Evolutionary conservation across 441 rosid genomes (phyloP).

Genomic region (Geranium incanum): DNA sequence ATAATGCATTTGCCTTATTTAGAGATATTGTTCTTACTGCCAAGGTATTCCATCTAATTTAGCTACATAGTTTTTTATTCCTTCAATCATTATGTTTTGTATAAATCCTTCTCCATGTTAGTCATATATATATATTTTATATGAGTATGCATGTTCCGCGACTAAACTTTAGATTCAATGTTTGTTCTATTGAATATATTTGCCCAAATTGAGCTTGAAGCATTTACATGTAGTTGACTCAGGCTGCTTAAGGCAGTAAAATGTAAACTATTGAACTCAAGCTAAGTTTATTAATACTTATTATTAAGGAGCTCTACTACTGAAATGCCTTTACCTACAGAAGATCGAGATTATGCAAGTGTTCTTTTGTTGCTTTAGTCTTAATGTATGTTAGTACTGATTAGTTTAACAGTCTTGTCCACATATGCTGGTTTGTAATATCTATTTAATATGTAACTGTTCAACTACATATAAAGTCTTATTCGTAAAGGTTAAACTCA

Average conservation of each 20-base stretch:
- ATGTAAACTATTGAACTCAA: not conserved
- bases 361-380: not conserved
- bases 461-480: not conserved
- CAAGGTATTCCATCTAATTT: conserved; percentile 41
- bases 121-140: not conserved
- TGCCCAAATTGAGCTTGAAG: not conserved
- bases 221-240: not conserved
- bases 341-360: not conserved
- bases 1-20: conserved; percentile 45
- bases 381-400: not conserved
- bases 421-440: too few species aligned
- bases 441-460: not conserved
- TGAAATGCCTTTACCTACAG: not conserved
- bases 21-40: conserved; percentile 58
- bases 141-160: not conserved
- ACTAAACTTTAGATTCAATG: not conserved
- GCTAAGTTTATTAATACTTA: not conserved
- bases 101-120: not conserved
- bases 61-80: conserved; percentile 6
- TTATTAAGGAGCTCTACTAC: not conserved
- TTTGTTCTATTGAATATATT: not conserved
- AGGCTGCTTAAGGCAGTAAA: not conserved
- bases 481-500: not conserved
- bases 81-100: not conserved
- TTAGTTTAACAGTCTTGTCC: not conserved